Conservation (phyloP, 1,284 basidiomycete genomes). For the Rhodotorula sp. region DNA sequence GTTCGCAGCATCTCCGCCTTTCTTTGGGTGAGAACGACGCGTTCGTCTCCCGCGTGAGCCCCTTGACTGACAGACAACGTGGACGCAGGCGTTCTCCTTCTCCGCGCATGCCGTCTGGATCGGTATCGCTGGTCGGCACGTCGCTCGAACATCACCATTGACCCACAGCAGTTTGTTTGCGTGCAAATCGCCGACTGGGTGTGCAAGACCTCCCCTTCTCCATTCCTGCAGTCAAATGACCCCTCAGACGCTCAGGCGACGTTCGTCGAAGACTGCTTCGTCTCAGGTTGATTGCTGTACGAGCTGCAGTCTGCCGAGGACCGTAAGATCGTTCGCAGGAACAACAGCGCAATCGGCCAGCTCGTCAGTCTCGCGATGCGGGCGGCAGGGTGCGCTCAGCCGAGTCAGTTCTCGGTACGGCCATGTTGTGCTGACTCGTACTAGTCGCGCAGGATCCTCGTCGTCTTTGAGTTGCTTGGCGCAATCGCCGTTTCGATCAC, state of each 20-base stretch:
- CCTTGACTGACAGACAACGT: background rate
- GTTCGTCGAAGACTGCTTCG: conserved; percentile 9
- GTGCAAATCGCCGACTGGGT: conserved; percentile 15
- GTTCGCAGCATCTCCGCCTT: conserved; percentile 12
- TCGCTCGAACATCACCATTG: background rate
- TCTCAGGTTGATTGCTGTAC: conserved; percentile 14
- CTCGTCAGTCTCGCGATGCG: conserved; percentile 21
- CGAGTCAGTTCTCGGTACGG: background rate
- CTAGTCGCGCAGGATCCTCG: background rate
- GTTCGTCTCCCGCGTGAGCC: no score
- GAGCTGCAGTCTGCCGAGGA: conserved; percentile 16
- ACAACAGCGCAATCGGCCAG: background rate
- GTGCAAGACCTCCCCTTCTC: background rate
- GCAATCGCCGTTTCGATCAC: conserved; percentile 14
- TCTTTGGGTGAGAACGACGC: conserved; percentile 4
- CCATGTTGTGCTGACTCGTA: background rate
- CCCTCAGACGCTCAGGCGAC: background rate
- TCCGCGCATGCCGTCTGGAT: conserved; percentile 13
- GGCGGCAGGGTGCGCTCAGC: conserved; percentile 1
- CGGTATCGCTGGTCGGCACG: background rate
- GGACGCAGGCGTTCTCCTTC: conserved; percentile 1
- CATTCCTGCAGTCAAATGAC: background rate
- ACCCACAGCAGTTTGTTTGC: background rate
- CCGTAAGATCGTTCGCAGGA: conserved; percentile 7
- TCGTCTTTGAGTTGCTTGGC: conserved; percentile 23